Base-by-base conservation (phyloP, 2,329 filamentous ascomycete species). In the Calonectria fujianensis region DNA sequence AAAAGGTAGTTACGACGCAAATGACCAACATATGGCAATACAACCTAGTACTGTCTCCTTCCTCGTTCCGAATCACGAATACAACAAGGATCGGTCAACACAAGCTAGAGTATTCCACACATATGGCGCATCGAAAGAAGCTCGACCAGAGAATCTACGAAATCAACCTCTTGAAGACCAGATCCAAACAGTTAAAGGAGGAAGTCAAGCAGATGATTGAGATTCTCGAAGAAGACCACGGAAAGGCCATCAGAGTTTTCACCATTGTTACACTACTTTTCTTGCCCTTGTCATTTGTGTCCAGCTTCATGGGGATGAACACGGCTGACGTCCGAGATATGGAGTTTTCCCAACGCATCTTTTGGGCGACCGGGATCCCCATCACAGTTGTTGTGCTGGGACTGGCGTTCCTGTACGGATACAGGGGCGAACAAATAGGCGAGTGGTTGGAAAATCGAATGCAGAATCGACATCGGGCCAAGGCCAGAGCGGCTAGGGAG, bases 261-360 rank as follows among this genome's bases (percentile, higher is more conserved):
- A 87, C 86, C 27, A 83, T 86, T 70, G 85, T 86, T 9, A 86
- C 85, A 2, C 80, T 86, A 16, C 80, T 87, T 27, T 86, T 86
- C 75, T 75, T 86, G 16, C 85, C 85, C 2, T 76, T 77, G 11
- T 76, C 73, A 8, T 74, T 75, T 35, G 51, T 75, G 6, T 39
- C 79, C 4, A 84, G 83, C 67, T 84, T 86, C 68, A 82, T 88
- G 74, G 86, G 86, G 31, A 88, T 88, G 85, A 88, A 88, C 77
- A 86, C 86, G 4, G 80, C 81, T 27, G 87, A 87, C 74, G 81
- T 88, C 9, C 82, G 86, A 27, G 82, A 88, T 72, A 68, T 85
- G 78, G 78, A 84, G 7, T 74, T 80, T 1, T 82, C 80, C 13
- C 85, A 87, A 76, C 84, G 82, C 80, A 77, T 84, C 4, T 88